Evolutionary conservation across 164 flowering plant genomes (phyloP).

Genomic region (Echeveria elegans): DNA sequence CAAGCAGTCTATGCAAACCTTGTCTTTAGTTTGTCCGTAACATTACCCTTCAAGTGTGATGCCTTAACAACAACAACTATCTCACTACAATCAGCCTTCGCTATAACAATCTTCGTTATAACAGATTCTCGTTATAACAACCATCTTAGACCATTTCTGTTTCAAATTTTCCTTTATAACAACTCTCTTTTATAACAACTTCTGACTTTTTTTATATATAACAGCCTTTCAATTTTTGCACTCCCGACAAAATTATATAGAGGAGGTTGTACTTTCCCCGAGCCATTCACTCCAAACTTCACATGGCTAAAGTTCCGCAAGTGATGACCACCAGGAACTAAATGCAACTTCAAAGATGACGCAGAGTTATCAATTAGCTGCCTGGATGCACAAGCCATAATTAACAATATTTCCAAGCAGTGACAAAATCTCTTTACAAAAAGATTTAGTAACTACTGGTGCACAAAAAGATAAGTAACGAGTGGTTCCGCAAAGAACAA

Average conservation of each 20-base stretch:
- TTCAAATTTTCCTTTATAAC: too few relatives aligned
- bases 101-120: too few relatives aligned
- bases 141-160: too few relatives aligned
- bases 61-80: conserved; percentile 1
- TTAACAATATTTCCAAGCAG: not conserved
- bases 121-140: too few relatives aligned
- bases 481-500: not conserved
- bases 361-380: conserved; percentile 12
- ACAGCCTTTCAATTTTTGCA: too few relatives aligned
- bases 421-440: not conserved
- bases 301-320: not conserved
- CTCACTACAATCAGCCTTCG: too few relatives aligned
- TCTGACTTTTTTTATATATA: too few relatives aligned
- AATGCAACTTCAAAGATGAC: conserved; percentile 12
- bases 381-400: conserved; percentile 20
- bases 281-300: not conserved
- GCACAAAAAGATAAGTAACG: not conserved
- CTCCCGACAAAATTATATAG: too few relatives aligned
- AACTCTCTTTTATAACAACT: too few relatives aligned
- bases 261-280: not conserved
- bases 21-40: conserved; percentile 32
- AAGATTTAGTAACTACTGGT: not conserved
- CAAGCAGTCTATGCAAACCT: conserved; percentile 72
- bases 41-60: not conserved
- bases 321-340: not conserved